Base-by-base conservation (phyloP, 2,329 filamentous ascomycete species). In the Beauveria brongniartii region DNA sequence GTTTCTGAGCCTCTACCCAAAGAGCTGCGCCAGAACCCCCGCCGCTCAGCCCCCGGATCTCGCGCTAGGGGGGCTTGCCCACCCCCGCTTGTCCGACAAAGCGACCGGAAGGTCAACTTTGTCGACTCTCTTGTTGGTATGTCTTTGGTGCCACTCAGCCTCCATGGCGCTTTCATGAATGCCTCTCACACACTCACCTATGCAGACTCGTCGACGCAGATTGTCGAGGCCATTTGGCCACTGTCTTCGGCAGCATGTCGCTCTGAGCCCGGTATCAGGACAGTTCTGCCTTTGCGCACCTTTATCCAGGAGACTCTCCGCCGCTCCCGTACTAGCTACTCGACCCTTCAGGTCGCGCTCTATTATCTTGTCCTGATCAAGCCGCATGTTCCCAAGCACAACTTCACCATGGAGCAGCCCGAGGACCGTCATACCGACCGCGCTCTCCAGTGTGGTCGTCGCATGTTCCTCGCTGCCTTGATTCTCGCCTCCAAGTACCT, bases 301-400 rank as follows among this genome's bases (percentile, higher is more conserved):
- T 99, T 97, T 73, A 97, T 99, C 69, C 92, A 97, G 76, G 94
- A 97, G 80, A 97, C 94, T 22, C 81, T 99, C 66, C 90, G 92
- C 68, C 87, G 94, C 69, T 99, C 94, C 63, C 88, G 93, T 69
- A 96, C 94, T 48, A 97, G 92, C 78, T 99, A 97, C 78, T 97
- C 93, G 62, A 99, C 94, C 34, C 80, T 99, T 59, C 94, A 97
- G 76, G 94, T 99, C 63, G 93, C 94, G 28, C 80, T 99, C 64
- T 99, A 97, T 75, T 99, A 99, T 73, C 78, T 99, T 70, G 88
- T 99, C 70, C 82, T 97, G 68, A 92, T 99, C 74, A 96, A 95
- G 78, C 85, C 90, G 24, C 90, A 92, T 75, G 86, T 99, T 58
- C 92, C 92, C 16, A 86, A 83, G 65, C 83, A 85, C 68, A 89